Evolutionary conservation across 2,329 filamentous ascomycete species (phyloP), one percentile per base, ranked within the genome.

Genomic region (Bimuria novae-zelandiae): DNA sequence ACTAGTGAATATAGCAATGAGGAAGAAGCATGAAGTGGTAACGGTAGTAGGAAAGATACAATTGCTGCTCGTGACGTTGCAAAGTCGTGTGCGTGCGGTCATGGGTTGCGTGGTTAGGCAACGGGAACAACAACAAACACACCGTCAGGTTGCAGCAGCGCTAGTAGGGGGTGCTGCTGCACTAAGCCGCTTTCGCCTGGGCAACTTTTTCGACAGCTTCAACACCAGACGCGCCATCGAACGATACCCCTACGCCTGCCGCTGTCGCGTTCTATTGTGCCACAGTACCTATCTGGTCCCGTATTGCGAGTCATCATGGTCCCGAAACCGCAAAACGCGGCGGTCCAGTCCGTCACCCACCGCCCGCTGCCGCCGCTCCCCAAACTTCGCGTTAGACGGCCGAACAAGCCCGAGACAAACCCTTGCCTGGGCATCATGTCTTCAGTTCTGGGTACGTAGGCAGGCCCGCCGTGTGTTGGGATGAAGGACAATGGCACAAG

Each of bases 351-450:
- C 51, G 67, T 65, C 59, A 74, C 74, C 21, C 70, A 75, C 53
- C 78, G 80, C 33, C 79, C 80, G 57, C 77, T 86, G 12, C 84
- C 84, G 32, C 84, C 84, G 17, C 77, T 86, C 3, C 81, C 79
- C 4, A 84, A 86, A 67, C 80, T 90, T 52, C 83, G 84, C 64
- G 81, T 90, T 44, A 82, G 84, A 60, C 79, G 82, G 61, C 86
- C 87, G 44, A 85, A 88, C 64, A 79, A 82, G 62, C 76, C 82
- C 59, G 80, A 85, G 64, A 74, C 76, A 57, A 88, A 88, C 69
- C 83, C 86, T 49, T 90, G 87, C 67, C 70, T 87, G 44, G 80
- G 81, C 14, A 77, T 86, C 39, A 89, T 90, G 87, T 81, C 80
- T 45, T 82, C 84, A 47, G 83, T 89, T 64, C 73, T 89, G 65